Evolutionary conservation across 2,329 filamentous ascomycete species (phyloP).

Genomic region (Cladophialophora psammophila): DNA sequence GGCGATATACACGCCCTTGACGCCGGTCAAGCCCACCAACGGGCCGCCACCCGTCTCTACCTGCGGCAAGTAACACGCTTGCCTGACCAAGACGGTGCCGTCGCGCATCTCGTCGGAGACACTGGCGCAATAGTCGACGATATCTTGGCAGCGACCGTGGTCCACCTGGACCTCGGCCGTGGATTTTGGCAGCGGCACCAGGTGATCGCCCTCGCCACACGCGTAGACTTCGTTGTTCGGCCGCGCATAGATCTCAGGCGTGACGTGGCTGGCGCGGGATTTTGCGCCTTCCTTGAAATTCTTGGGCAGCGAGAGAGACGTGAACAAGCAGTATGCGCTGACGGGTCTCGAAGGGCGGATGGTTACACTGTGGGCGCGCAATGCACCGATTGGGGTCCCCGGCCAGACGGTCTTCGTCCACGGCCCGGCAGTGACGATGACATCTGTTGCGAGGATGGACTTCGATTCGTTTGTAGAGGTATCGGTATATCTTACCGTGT

Average conservation of each 20-base stretch:
- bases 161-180: slow-evolving; percentile 80
- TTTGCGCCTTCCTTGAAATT: slow-evolving; percentile 65
- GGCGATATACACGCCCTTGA: slow-evolving; percentile 79
- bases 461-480: slow-evolving; percentile 58
- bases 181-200: slow-evolving; percentile 75
- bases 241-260: slow-evolving; percentile 92
- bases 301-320: slow-evolving; percentile 76
- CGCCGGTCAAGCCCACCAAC: slow-evolving; percentile 76
- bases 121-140: slow-evolving; percentile 75
- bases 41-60: slow-evolving; percentile 68
- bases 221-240: slow-evolving; percentile 91
- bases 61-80: slow-evolving; percentile 93
- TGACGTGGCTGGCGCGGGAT: slow-evolving; percentile 67
- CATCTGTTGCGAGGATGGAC: slow-evolving; percentile 64
- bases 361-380: slow-evolving; percentile 70
- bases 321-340: slow-evolving; percentile 69
- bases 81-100: slow-evolving; percentile 73
- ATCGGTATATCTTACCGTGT: slow-evolving; percentile 65
- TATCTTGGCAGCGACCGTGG: slow-evolving; percentile 78
- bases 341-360: slow-evolving; percentile 63
- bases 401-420: slow-evolving; percentile 65
- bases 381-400: slow-evolving; percentile 63
- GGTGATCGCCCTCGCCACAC: slow-evolving; percentile 85
- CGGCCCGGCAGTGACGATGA: slow-evolving; percentile 68
- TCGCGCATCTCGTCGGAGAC: slow-evolving; percentile 67